Evolutionary conservation across 768 basidiomycete genomes (phyloP).

Genomic region (Cystobasidium onofrii): DNA sequence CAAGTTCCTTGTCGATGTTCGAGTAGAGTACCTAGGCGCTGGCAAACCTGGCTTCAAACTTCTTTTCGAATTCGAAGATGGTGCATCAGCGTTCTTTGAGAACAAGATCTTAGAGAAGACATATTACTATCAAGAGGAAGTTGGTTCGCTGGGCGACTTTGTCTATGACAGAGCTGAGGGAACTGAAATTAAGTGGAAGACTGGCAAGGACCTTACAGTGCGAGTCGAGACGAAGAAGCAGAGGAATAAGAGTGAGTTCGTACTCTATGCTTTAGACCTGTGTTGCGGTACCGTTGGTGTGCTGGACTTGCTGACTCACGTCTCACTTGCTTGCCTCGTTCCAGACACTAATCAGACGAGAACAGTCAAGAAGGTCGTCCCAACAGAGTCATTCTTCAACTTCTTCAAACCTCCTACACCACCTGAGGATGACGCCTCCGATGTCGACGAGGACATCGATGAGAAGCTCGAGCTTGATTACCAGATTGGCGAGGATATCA

Average conservation of each 20-base stretch:
- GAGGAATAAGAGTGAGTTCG: slow-evolving; percentile 81
- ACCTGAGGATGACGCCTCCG: slow-evolving; percentile 55
- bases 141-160: slow-evolving; percentile 65
- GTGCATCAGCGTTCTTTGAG: slow-evolving; percentile 76
- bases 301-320: neutral
- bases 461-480: slow-evolving; percentile 92
- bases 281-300: neutral
- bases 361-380: slow-evolving; percentile 63
- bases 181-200: slow-evolving; percentile 90
- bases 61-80: slow-evolving; percentile 59
- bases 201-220: slow-evolving; percentile 94
- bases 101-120: slow-evolving; percentile 80
- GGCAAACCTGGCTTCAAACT: slow-evolving; percentile 86
- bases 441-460: slow-evolving; percentile 79
- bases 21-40: slow-evolving; percentile 62
- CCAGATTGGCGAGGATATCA: slow-evolving; percentile 55
- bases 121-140: slow-evolving; percentile 62
- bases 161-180: slow-evolving; percentile 91
- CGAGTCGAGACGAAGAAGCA: slow-evolving; percentile 99
- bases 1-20: slow-evolving; percentile 70
- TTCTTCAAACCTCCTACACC: slow-evolving; percentile 81
- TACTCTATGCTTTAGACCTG: neutral
- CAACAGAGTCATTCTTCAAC: slow-evolving; percentile 96
- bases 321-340: slow-evolving; percentile 55
- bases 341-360: slow-evolving; percentile 53